Conservation (phyloP, 2,329 filamentous ascomycete genomes). For the Trichoderma asperellum region DNA sequence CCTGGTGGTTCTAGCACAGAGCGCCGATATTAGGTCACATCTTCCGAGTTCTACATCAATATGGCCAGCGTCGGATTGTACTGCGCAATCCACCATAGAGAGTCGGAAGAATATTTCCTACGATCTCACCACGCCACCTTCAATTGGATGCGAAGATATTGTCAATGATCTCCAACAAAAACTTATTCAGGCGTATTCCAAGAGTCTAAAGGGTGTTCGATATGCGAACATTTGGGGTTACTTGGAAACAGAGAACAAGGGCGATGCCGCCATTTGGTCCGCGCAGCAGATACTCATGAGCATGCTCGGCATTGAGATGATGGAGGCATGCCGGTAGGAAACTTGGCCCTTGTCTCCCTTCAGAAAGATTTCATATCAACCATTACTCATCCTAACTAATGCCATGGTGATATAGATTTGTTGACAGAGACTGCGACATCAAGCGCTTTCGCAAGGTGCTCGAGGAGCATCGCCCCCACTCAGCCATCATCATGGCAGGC, state of each 20-base stretch:
- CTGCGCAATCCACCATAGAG: neutral
- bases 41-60: constrained; percentile 20
- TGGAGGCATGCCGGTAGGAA: constrained; percentile 22
- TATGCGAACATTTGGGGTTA: constrained; percentile 25
- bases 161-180: constrained; percentile 22
- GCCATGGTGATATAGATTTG: neutral
- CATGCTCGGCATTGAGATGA: constrained; percentile 25
- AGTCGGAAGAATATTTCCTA: constrained; percentile 20
- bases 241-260: constrained; percentile 21
- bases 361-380: neutral
- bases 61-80: constrained; percentile 19
- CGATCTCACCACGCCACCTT: constrained; percentile 14
- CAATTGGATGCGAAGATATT: constrained; percentile 22
- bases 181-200: constrained; percentile 16
- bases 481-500: constrained; percentile 21
- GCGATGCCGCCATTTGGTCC: constrained; percentile 23
- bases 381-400: neutral
- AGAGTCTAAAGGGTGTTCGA: constrained; percentile 17
- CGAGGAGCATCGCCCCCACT: constrained; percentile 19
- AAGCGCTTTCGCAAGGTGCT: constrained; percentile 7
- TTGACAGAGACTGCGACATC: constrained; percentile 24
- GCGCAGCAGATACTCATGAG: constrained; percentile 25
- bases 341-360: neutral
- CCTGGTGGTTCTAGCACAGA: constrained; percentile 23
- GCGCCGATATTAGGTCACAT: constrained; percentile 21